phyloP scores from a whole-genome alignment of 169 alveolate genomes.

The Pseudocohnilembus persalinus region DNA sequence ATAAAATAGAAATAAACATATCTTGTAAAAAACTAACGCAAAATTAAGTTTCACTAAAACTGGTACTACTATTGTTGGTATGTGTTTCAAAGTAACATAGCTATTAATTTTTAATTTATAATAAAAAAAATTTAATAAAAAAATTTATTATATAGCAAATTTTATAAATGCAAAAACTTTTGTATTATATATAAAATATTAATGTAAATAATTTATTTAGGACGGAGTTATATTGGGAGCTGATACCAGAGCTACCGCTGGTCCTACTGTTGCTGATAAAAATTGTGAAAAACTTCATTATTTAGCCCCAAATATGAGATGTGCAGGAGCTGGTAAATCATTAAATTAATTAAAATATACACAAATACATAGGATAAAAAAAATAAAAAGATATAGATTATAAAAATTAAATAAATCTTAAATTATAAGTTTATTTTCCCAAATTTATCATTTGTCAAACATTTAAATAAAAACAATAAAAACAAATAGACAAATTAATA shows the following conservation, averaged over 20 bases:
- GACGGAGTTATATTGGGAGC: conserved; percentile 98
- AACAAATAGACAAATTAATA: no score
- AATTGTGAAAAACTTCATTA: conserved; percentile 96
- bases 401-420: no score
- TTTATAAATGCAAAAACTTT: not conserved
- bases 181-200: not conserved
- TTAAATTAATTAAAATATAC: no score
- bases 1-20: conserved; percentile 17
- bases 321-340: conserved; percentile 98
- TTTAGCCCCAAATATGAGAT: conserved; percentile 94
- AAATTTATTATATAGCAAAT: not conserved
- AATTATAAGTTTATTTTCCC: no score
- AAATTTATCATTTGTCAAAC: no score
- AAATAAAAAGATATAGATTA: not conserved
- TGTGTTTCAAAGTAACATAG: conserved; percentile 82
- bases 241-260: conserved; percentile 98
- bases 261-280: conserved; percentile 97
- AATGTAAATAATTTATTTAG: conserved; percentile 13
- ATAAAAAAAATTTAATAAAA: not conserved
- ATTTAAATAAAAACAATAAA: no score
- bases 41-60: conserved; percentile 69
- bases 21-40: not conserved
- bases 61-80: conserved; percentile 99
- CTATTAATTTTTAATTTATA: no score
- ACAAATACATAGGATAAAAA: not conserved